Base-by-base conservation (phyloP, 106 monocot genomes). In the Cymbidium sinense region DNA sequence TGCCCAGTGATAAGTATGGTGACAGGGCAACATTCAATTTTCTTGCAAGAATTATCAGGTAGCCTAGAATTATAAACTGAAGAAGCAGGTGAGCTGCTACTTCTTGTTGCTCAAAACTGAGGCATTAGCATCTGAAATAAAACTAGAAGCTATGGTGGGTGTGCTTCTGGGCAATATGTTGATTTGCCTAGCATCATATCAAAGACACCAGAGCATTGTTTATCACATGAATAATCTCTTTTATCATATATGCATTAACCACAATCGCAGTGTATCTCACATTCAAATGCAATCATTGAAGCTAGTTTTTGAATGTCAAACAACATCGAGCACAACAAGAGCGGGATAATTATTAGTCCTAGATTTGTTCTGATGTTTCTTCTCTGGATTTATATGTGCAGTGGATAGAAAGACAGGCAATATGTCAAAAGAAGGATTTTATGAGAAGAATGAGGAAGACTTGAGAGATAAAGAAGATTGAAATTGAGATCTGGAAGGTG, bases 1-100 rank as follows among this genome's bases (percentile, higher is more conserved):
- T 20, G 12, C 29, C 86, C 86, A 5, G 86, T 79, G 76, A 86
- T 47, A 7, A 82, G 79, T 10, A 79, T 35, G 31, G 30, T 50
- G 13, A 64, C 86, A 0, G 86, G 71, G 41, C 86, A 86, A 21
- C 79, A 76, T 28, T 18, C 27, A 5, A 25, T 15, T 28, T 17
- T 50, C 29, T 12, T n/a, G 15, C 75, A 75, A 50, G 75, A 44
- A 47, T 27, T 17, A 15, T 11, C 1, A 12, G 75, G 75, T 7
- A 75, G 75, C 1, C 25, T 50, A 0, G 75, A 50, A 20, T 75
- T 47, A 50, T 75, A 29, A 19, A 5, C 27, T 20, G 29, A 43
- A 50, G 75, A 36, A 73, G 37, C 0, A 36, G n/a, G 9, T 0
- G 34, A 47, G 44, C 50, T 50, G 11, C 39, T 43, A 5, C 10